phyloP scores from a whole-genome alignment of 768 basidiomycete species.

The Mycena albidolilacea region DNA sequence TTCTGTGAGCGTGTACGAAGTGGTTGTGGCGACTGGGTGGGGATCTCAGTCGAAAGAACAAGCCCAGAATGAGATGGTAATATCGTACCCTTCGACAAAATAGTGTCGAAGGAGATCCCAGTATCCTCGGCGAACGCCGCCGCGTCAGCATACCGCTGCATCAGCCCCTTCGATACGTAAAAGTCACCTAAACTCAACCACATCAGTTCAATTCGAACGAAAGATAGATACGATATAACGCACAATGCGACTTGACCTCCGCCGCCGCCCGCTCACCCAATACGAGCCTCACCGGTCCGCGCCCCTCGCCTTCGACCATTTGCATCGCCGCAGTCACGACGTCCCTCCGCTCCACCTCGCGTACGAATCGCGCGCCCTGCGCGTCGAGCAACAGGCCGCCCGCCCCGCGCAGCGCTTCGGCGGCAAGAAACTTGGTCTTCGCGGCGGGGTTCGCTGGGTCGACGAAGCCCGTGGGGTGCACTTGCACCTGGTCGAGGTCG shows the following conservation, averaged over 20 bases:
- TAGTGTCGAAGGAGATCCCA: slow-evolving; percentile 28
- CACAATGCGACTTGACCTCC: slow-evolving; percentile 44
- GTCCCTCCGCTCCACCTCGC: neutral
- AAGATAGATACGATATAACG: neutral
- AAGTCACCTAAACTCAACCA: slow-evolving; percentile 39
- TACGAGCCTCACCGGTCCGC: slow-evolving; percentile 41
- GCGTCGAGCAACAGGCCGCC: too few relatives aligned
- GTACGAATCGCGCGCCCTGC: neutral
- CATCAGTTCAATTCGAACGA: neutral
- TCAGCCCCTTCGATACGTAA: slow-evolving; percentile 45
- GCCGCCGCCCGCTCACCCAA: slow-evolving; percentile 29
- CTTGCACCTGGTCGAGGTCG: slow-evolving; percentile 47
- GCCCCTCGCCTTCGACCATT: too few relatives aligned
- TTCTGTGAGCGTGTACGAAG: slow-evolving; percentile 33
- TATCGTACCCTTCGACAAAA: slow-evolving; percentile 26
- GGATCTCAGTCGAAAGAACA: too few relatives aligned
- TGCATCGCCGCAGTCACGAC: neutral
- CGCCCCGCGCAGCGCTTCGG: too few relatives aligned
- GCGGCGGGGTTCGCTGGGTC: too few relatives aligned
- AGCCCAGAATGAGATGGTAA: too few relatives aligned
- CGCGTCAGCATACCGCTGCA: slow-evolving; percentile 37
- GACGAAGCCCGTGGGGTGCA: slow-evolving; percentile 1
- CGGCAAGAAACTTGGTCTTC: too few relatives aligned
- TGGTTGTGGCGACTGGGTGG: slow-evolving; percentile 20
- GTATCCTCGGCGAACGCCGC: slow-evolving; percentile 35